A percentile compares a stretch with the other conserved stretches of the same genome.
These are phyloP conservation scores for Thermothelomyces thermophilus DNA, from an alignment of 2,329 filamentous ascomycete genomes.

Conservation along the genomic window DNA sequence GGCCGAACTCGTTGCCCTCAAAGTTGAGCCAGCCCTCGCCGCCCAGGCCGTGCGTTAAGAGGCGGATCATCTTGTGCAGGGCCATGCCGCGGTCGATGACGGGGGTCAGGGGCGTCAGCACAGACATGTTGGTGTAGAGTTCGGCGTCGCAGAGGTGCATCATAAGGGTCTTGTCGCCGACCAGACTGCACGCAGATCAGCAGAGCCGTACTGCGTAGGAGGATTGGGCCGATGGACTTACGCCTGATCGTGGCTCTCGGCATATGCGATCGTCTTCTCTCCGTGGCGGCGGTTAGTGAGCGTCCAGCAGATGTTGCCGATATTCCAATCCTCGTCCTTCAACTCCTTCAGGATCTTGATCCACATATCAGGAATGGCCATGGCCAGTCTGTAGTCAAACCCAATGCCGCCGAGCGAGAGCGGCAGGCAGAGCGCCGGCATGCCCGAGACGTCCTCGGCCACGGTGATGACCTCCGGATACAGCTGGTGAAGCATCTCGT, in stretches of 20 bases:
- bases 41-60: slow-evolving; percentile 84
- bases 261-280: slow-evolving; percentile 97
- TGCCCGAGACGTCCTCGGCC: slow-evolving; percentile 95
- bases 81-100: slow-evolving; percentile 86
- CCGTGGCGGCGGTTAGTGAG: slow-evolving; percentile 89
- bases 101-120: slow-evolving; percentile 72
- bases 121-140: slow-evolving; percentile 97
- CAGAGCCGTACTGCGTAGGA: slow-evolving; percentile 10
- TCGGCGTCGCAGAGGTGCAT: slow-evolving; percentile 98
- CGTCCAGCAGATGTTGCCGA: slow-evolving; percentile 76
- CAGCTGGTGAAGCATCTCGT: slow-evolving; percentile 87
- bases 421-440: slow-evolving; percentile 91
- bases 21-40: slow-evolving; percentile 98
- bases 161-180: slow-evolving; percentile 93
- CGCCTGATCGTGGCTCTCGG: slow-evolving; percentile 96
- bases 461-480: slow-evolving; percentile 87
- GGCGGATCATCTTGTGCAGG: slow-evolving; percentile 94
- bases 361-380: slow-evolving; percentile 98
- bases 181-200: slow-evolving; percentile 53
- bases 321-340: slow-evolving; percentile 85
- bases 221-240: slow-evolving; percentile 39
- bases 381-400: slow-evolving; percentile 94
- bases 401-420: slow-evolving; percentile 83
- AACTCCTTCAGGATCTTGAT: slow-evolving; percentile 98
- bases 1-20: slow-evolving; percentile 96